phyloP scores from a whole-genome alignment of 371 early-diverging fungal species.

The Circinella minor region DNA sequence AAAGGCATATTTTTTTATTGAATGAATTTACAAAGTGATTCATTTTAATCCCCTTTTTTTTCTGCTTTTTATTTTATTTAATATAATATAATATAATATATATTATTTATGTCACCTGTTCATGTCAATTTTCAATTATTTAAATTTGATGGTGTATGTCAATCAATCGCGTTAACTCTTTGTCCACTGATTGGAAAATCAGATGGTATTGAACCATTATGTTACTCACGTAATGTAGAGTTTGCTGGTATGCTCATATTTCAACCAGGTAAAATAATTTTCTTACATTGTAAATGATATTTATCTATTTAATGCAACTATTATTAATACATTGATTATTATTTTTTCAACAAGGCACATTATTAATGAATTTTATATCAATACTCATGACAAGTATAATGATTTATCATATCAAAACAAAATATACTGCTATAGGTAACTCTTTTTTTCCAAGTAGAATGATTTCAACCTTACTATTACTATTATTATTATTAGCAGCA shows the following conservation, averaged over 20 bases:
- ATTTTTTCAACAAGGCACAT: conserved; percentile 45
- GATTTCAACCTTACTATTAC: too few relatives aligned
- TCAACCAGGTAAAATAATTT: conserved; percentile 73
- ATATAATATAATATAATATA: too few relatives aligned
- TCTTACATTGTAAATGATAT: too few relatives aligned
- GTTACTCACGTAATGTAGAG: conserved; percentile 93
- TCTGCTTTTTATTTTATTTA: too few relatives aligned
- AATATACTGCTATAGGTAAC: conserved; percentile 91
- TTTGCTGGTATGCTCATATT: conserved; percentile 78
- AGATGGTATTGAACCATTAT: conserved; percentile 81
- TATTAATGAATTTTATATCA: conserved; percentile 80
- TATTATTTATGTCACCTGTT: conserved; percentile 20
- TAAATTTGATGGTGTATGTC: conserved; percentile 86
- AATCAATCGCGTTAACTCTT: conserved; percentile 77
- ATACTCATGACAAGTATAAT: conserved; percentile 88
- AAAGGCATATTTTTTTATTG: too few relatives aligned
- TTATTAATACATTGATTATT: too few relatives aligned
- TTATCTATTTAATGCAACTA: too few relatives aligned
- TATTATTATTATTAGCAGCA: too few relatives aligned
- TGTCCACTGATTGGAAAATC: conserved; percentile 85
- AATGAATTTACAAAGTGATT: too few relatives aligned
- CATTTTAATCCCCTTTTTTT: too few relatives aligned
- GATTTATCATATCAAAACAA: conserved; percentile 88
- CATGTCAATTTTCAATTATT: conserved; percentile 44
- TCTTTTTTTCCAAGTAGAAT: background rate